Conservation (phyloP, 306 rosid genomes). For the Rosa multiflora region DNA sequence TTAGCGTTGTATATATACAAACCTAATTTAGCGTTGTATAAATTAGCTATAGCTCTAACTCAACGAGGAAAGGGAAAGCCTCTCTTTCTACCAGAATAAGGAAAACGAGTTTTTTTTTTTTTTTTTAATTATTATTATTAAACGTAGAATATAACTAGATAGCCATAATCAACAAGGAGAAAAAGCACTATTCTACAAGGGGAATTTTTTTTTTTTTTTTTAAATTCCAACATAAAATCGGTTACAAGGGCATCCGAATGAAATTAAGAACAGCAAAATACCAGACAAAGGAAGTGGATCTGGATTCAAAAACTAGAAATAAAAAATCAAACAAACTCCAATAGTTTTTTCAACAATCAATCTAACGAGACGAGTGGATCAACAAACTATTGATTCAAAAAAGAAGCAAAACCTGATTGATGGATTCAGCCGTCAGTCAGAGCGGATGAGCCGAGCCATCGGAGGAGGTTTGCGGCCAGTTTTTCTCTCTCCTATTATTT, state of each 20-base stretch:
- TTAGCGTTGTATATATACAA: too few species aligned
- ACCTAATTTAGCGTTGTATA: too few species aligned
- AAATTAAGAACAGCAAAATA: neutral
- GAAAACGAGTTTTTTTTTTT: too few species aligned
- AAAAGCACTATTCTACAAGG: neutral
- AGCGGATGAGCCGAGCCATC: neutral
- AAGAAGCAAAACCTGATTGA: neutral
- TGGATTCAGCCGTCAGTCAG: neutral
- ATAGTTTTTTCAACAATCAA: too few species aligned
- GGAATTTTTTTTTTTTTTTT: too few species aligned
- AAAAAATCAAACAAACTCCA: too few species aligned
- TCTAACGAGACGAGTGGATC: too few species aligned
- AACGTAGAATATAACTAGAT: too few species aligned
- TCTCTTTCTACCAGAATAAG: neutral
- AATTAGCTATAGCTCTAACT: too few species aligned
- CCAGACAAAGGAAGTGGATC: neutral
- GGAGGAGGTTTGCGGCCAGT: neutral
- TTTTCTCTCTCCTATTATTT: too few species aligned
- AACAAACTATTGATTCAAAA: too few species aligned
- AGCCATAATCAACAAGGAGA: neutral
- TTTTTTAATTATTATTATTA: too few species aligned
- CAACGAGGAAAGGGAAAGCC: neutral
- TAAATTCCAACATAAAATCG: neutral
- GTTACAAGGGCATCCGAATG: neutral
- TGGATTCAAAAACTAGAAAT: neutral